A percentile compares a stretch with the other conserved stretches of the same genome.
phyloP scores from a whole-genome alignment of 768 basidiomycete genomes.

The Pleurotus eryngii region DNA sequence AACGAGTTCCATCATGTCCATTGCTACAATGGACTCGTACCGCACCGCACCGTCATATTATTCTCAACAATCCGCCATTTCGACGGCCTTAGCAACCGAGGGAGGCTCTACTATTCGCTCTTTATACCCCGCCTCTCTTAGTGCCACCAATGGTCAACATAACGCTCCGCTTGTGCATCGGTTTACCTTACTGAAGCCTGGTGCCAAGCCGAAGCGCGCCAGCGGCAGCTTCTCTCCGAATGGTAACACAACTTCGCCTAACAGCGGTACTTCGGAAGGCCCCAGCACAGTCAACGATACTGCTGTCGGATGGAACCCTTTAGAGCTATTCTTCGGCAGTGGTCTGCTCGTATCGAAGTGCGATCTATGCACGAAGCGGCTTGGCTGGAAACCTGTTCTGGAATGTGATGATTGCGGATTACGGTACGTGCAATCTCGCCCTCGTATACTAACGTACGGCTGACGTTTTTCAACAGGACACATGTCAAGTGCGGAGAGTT shows the following conservation, averaged over 20 bases:
- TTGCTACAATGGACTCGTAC: constrained; percentile 59
- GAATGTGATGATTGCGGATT: constrained; percentile 89
- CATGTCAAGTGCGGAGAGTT: constrained; percentile 85
- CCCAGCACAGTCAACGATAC: constrained; percentile 23
- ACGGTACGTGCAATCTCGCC: constrained; percentile 38
- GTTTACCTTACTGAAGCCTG: constrained; percentile 84
- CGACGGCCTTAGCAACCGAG: constrained; percentile 65
- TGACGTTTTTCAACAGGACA: constrained; percentile 42
- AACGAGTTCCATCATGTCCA: constrained; percentile 44
- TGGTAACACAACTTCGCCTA: constrained; percentile 6
- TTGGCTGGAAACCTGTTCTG: constrained; percentile 83
- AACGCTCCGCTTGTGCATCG: constrained; percentile 66
- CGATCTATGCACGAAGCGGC: constrained; percentile 75
- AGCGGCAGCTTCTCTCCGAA: constrained; percentile 33
- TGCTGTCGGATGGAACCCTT: constrained; percentile 62
- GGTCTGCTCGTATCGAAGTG: constrained; percentile 73
- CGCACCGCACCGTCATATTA: constrained; percentile 52
- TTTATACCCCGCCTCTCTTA: constrained; percentile 13
- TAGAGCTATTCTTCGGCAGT: constrained; percentile 76
- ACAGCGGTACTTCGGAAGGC: neutral
- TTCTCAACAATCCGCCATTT: constrained; percentile 36
- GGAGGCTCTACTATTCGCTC: constrained; percentile 69
- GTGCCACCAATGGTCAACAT: constrained; percentile 27
- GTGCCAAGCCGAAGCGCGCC: constrained; percentile 50
- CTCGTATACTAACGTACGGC: neutral